Evolutionary conservation across 257 asterid genomes (phyloP).

Genomic region (Rauvolfia tetraphylla): DNA sequence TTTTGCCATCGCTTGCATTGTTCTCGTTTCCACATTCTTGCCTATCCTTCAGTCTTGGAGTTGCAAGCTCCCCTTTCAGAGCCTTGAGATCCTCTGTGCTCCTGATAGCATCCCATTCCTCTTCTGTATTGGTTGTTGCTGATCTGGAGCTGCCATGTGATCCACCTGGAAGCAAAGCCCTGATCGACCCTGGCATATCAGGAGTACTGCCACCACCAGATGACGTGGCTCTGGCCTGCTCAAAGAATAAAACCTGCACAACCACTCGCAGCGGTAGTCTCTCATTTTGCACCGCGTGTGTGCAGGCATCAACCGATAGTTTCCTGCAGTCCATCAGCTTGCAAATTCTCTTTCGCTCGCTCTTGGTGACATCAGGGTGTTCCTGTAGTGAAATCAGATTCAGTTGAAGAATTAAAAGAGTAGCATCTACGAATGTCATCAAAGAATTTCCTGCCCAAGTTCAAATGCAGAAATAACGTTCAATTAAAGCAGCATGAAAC

Average conservation of each 20-base stretch:
- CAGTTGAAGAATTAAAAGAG: not conserved
- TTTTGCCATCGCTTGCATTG: conserved; percentile 23
- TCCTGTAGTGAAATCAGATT: conserved; percentile 39
- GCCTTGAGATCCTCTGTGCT: conserved; percentile 68
- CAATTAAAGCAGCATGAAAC: not conserved
- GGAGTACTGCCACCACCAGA: conserved; percentile 47
- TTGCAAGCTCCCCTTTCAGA: conserved; percentile 57
- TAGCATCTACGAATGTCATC: not conserved
- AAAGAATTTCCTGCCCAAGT: not conserved
- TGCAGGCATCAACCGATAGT: conserved; percentile 70
- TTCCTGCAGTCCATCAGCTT: conserved; percentile 70
- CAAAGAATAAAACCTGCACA: conserved; percentile 81
- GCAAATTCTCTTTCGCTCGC: conserved; percentile 71
- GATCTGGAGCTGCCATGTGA: conserved; percentile 76
- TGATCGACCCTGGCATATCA: conserved; percentile 39
- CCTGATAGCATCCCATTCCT: conserved; percentile 72
- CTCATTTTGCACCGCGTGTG: conserved; percentile 82
- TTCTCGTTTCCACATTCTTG: conserved; percentile 11
- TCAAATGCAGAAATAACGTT: not conserved
- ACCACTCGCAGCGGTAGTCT: conserved; percentile 72
- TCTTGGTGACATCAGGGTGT: conserved; percentile 61
- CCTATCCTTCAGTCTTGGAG: conserved; percentile 42
- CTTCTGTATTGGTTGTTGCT: conserved; percentile 71
- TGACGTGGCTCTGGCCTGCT: conserved; percentile 53
- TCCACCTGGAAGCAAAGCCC: conserved; percentile 45